Evolutionary conservation across 306 rosid genomes (phyloP).

Genomic region (Sophora flavescens): DNA sequence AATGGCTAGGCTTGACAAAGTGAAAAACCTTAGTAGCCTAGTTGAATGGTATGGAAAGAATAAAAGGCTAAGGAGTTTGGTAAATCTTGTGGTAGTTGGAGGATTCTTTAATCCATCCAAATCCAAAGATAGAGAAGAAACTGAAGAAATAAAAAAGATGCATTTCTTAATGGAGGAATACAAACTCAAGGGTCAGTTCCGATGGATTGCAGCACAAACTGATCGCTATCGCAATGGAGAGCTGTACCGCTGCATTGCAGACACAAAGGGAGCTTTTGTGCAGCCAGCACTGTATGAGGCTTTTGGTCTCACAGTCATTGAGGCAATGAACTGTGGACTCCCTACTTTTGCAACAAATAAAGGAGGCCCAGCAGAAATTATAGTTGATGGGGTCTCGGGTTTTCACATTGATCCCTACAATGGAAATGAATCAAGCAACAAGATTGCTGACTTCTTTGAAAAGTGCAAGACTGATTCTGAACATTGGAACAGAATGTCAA

Average conservation of each 20-base stretch:
- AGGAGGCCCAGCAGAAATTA: constrained; percentile 97
- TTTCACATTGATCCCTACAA: constrained; percentile 80
- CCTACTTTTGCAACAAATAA: constrained; percentile 94
- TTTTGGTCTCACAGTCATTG: constrained; percentile 93
- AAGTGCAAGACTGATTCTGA: constrained; percentile 71
- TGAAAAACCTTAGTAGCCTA: constrained; percentile 89
- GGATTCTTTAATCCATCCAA: constrained; percentile 89
- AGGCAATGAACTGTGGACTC: constrained; percentile 96
- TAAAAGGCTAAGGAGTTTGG: constrained; percentile 70
- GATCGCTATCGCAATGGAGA: constrained; percentile 83
- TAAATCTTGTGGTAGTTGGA: constrained; percentile 86
- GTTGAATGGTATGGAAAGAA: constrained; percentile 90
- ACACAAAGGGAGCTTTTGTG: constrained; percentile 91
- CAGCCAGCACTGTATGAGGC: constrained; percentile 96
- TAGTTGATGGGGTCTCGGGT: constrained; percentile 84
- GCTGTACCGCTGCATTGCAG: constrained; percentile 82
- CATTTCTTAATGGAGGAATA: constrained; percentile 72
- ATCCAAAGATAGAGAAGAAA: constrained; percentile 95
- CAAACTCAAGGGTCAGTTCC: constrained; percentile 75
- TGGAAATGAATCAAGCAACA: constrained; percentile 79
- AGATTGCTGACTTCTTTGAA: constrained; percentile 85
- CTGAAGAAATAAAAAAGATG: constrained; percentile 82
- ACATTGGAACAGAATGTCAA: constrained; percentile 72
- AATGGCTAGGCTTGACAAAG: constrained; percentile 93
- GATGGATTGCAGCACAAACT: constrained; percentile 97